Evolutionary conservation across 371 early-diverging fungal species (phyloP), one percentile per base, ranked within the genome.

Genomic region (Lichtheimia ramosa): DNA sequence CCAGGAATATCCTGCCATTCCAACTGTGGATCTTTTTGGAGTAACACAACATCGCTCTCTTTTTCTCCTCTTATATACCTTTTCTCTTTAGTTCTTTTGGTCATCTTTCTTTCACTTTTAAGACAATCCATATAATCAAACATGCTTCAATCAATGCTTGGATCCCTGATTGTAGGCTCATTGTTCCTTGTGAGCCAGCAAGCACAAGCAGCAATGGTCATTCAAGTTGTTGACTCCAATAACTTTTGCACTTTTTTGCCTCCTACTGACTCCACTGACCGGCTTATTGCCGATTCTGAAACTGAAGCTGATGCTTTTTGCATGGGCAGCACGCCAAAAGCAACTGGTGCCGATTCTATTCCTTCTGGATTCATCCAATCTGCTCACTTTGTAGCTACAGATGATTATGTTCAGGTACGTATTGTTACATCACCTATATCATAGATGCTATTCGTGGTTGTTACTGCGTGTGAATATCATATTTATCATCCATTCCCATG

Each of bases 181-280:
- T 62, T 34, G 40, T 43, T 58, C 66, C 73, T 21, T 54, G 59
- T 56, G 70, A 63, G 6, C 50, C 62, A 51, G 58, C 69, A 59
- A 70, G 66, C 34, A 16, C 51, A 49, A 14, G 40, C 49, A 12
- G 40, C 18, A 40, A 48, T 46, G 43, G 40, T 51, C 16, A 34
- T 55, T 16, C 74, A 76, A 54, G 58, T 85, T 4, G 65, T 74
- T 20, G 75, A 74, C 54, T 74, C 63, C 7, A 64, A 58, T 58
- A 68, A 78, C 52, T 83, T 79, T 41, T 86, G 86, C 63, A 59
- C 77, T 2, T 83, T 83, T 51, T 59, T 86, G 25, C 86, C 86
- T 6, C 83, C 81, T 39, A 8, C 64, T n/a, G 71, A 67, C 14
- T 60, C 63, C 0, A 65, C 65, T 3, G 65, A 74, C 40, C 75